Base-by-base conservation (phyloP, 805 yeast species). In the Candida piceae region DNA sequence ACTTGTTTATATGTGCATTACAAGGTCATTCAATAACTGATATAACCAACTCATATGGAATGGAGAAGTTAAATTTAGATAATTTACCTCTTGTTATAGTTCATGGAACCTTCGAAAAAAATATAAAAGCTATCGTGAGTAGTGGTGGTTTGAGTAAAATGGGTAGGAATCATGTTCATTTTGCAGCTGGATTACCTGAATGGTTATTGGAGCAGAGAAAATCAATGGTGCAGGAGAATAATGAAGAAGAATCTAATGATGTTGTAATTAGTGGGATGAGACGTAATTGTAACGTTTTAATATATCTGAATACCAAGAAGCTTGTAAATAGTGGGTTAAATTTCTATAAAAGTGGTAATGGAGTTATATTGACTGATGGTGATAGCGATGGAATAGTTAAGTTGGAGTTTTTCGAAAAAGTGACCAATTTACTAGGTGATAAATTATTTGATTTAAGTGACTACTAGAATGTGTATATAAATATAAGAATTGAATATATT, bases 161-260 rank as follows among this genome's bases (percentile, higher is more conserved):
- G 96, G 62, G 58, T 22, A 65, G 98, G 50, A 81, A 81, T 46
- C 97, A 93, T 57, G 76, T 93, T 13, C 98, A 93, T 61, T 69
- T 90, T 55, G 85, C 97, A 0, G 63, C 75, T 1, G 80, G 80
- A 10, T 47, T 74, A 8, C 70, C 76, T 1, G 62, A 32, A 2
- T 43, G 46, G 38, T 39, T 45, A 9, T 5, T 31, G 2, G 25
- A 40, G 16, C 10, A 31, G 15, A 9, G 15, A 5, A 16, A 15
- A 4, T 7, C 17, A 26, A 17, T 19, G 19, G 17, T n/a, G 7
- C 17, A 12, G 21, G 11, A 13, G n/a, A 7, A 26, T 7, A 24
- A 29, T 5, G 34, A 31, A 6, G 32, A 35, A 4, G 35, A 25
- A 20, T n/a, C n/a, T n/a, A 64, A 66, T 4, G 54, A 56, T 4